These are phyloP conservation scores for Lasiodiplodia sp. DNA, from an alignment of 2,329 filamentous ascomycete species.

Conservation along the genomic window DNA sequence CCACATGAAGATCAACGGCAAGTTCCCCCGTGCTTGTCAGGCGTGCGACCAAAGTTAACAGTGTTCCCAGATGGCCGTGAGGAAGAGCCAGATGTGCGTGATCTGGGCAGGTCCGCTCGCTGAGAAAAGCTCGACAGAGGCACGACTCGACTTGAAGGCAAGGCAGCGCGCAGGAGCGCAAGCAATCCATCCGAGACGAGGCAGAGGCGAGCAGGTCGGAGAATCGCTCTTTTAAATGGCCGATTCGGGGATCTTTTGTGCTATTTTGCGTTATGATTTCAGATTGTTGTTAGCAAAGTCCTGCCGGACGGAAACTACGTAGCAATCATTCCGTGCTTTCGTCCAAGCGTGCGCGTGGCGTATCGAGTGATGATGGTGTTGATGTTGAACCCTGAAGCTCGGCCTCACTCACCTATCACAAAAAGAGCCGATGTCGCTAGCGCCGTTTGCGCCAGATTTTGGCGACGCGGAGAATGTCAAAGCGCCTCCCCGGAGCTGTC, in stretches of 20 bases:
- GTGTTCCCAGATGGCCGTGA: constrained; percentile 10
- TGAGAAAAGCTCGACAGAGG: constrained; percentile 18
- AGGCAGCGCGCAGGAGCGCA: constrained; percentile 22
- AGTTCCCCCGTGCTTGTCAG: neutral
- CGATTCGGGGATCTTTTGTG: constrained; percentile 27
- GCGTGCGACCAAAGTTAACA: neutral
- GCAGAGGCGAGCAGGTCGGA: constrained; percentile 27
- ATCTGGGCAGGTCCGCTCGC: constrained; percentile 29
- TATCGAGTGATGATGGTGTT: neutral
- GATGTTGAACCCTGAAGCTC: neutral
- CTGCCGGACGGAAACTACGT: constrained; percentile 16
- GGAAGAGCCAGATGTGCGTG: constrained; percentile 30
- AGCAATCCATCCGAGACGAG: constrained; percentile 21
- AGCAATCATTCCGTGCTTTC: constrained; percentile 22
- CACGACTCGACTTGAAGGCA: constrained; percentile 26
- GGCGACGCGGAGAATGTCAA: constrained; percentile 23
- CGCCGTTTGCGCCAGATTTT: constrained; percentile 19
- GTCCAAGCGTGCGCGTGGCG: neutral
- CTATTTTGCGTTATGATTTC: constrained; percentile 28
- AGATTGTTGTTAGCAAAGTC: constrained; percentile 28
- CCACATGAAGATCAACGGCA: constrained; percentile 24
- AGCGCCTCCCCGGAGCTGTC: constrained; percentile 1
- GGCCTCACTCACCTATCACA: neutral
- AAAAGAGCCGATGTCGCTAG: constrained; percentile 15
- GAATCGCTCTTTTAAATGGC: constrained; percentile 25